These are phyloP conservation scores for Cyclostephanos invisitatus DNA, from an alignment of 108 stramenopile genomes.

Conservation along the genomic window DNA sequence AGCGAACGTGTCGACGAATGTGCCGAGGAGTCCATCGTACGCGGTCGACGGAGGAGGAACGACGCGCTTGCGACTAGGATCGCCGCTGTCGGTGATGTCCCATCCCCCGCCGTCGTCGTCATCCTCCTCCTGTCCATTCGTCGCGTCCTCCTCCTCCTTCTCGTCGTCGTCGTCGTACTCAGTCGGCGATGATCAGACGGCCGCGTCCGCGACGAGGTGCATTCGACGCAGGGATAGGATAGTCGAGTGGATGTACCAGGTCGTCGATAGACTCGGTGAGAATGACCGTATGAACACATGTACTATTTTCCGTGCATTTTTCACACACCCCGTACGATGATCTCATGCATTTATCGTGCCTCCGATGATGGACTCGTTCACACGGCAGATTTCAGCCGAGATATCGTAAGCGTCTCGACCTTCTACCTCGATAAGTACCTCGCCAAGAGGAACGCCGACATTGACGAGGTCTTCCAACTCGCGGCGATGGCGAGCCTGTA, in stretches of 20 bases:
- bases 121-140: not conserved
- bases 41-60: not conserved
- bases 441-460: constrained; percentile 13
- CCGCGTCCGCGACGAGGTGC: constrained; percentile 3
- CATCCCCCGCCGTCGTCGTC: not conserved
- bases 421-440: constrained; percentile 34
- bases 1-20: not conserved
- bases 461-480: constrained; percentile 42
- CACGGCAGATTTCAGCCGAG: constrained; percentile 23
- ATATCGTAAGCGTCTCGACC: constrained; percentile 27
- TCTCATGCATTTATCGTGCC: no score
- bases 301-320: not conserved
- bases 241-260: constrained; percentile 30
- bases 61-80: not conserved
- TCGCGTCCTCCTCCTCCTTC: no score
- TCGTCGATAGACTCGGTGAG: constrained; percentile 24
- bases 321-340: not conserved
- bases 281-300: no score
- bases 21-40: not conserved
- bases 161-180: not conserved
- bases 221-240: constrained; percentile 32
- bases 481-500: constrained; percentile 33
- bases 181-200: not conserved
- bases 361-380: no score
- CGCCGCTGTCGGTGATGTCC: constrained; percentile 25